A percentile compares a stretch with the other conserved stretches of the same genome.
These are phyloP conservation scores for Sugiyamaella smithiae DNA, from an alignment of 805 yeast genomes.

Conservation along the genomic window DNA sequence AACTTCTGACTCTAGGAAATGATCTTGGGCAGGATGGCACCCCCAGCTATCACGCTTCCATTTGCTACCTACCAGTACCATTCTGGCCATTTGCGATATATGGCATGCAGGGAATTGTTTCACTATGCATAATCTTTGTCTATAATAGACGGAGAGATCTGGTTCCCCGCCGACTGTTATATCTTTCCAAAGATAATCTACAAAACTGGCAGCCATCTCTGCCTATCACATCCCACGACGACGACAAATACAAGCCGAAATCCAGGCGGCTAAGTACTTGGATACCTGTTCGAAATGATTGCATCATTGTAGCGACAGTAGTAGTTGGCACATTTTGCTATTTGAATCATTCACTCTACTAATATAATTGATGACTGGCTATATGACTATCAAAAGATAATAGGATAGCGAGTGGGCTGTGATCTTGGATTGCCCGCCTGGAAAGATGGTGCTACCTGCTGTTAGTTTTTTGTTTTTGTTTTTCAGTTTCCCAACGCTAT, in stretches of 20 bases:
- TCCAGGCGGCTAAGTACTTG: too few relatives aligned
- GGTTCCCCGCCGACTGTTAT: background rate
- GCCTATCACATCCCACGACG: background rate
- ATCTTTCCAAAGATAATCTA: background rate
- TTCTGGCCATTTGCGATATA: constrained; percentile 31
- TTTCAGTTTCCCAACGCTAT: too few relatives aligned
- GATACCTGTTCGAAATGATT: background rate
- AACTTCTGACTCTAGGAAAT: constrained; percentile 58
- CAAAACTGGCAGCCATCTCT: background rate
- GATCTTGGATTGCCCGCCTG: background rate
- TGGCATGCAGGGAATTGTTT: constrained; percentile 20
- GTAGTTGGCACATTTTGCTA: constrained; percentile 3
- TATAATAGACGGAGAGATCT: background rate
- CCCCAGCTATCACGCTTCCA: constrained; percentile 25
- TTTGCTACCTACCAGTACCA: constrained; percentile 34
- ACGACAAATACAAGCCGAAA: background rate
- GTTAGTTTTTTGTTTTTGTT: too few relatives aligned
- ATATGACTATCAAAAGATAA: background rate
- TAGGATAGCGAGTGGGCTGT: constrained; percentile 4
- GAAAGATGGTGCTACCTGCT: background rate
- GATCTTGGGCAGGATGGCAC: background rate
- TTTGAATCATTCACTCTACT: constrained; percentile 9
- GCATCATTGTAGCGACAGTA: background rate
- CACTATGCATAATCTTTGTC: constrained; percentile 6
- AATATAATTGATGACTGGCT: background rate